These are phyloP conservation scores for Penicillium griseofulvum DNA, from an alignment of 2,329 filamentous ascomycete species.

Conservation along the genomic window DNA sequence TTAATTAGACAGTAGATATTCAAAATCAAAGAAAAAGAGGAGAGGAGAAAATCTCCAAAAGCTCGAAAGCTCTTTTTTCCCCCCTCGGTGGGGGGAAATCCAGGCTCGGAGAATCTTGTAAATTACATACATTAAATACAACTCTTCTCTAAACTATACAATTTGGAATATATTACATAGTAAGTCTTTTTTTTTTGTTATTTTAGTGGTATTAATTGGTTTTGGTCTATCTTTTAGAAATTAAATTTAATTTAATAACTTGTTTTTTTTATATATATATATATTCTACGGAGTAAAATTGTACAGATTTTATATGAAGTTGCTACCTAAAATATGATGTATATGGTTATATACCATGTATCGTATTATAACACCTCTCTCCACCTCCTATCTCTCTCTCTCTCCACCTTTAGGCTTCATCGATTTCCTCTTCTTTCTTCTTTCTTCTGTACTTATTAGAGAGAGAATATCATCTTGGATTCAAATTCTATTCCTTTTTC, in stretches of 20 bases:
- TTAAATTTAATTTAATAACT: neutral
- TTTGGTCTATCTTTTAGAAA: neutral
- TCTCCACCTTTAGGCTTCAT: constrained; percentile 6
- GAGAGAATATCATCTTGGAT: neutral
- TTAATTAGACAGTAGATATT: too few species aligned
- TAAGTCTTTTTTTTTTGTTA: neutral
- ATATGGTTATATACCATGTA: neutral
- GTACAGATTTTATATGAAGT: neutral
- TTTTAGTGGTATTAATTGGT: neutral
- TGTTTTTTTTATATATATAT: too few species aligned
- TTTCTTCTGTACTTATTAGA: neutral
- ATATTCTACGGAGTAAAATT: neutral
- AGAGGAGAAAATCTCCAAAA: too few species aligned
- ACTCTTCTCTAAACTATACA: neutral
- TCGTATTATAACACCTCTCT: neutral
- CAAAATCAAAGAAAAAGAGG: too few species aligned
- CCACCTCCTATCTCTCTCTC: neutral
- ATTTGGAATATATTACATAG: neutral
- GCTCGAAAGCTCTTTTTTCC: too few species aligned
- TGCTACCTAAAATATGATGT: neutral
- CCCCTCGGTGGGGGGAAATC: too few species aligned
- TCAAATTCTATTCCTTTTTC: neutral
- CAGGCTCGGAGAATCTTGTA: too few species aligned
- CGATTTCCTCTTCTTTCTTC: neutral
- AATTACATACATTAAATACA: too few species aligned